phyloP scores from a whole-genome alignment of 2,329 filamentous ascomycete species.

The Mycogone perniciosa region DNA sequence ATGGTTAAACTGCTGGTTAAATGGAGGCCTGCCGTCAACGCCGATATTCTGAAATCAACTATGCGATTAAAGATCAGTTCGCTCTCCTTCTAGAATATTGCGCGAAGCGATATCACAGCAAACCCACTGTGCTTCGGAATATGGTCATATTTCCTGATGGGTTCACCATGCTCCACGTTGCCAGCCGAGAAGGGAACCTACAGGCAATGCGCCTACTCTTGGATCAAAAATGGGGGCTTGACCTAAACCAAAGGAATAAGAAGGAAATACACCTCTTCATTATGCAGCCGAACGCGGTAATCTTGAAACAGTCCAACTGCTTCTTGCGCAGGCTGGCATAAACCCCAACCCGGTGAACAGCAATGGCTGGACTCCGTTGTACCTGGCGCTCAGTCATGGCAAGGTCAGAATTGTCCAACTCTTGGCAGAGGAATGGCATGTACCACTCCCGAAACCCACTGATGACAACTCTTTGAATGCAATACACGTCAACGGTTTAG shows the following conservation, averaged over 20 bases:
- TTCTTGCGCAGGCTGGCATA: not conserved
- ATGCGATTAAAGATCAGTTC: not conserved
- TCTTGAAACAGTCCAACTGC: not conserved
- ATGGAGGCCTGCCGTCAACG: not conserved
- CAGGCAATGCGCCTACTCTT: not conserved
- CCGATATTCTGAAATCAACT: not conserved
- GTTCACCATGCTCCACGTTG: not conserved
- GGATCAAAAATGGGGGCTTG: not conserved
- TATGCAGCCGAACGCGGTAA: not conserved
- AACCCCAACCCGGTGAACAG: accelerated
- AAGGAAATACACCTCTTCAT: not conserved
- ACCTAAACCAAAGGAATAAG: not conserved
- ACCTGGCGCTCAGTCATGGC: not conserved
- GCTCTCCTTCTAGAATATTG: not conserved
- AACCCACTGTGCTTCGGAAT: not conserved
- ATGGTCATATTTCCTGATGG: not conserved
- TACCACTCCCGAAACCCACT: not conserved
- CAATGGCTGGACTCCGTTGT: not conserved
- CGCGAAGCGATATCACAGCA: not conserved
- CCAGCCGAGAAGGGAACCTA: not conserved
- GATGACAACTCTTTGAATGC: not conserved
- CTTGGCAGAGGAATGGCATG: not conserved
- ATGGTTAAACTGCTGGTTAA: not conserved
- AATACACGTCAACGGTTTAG: not conserved
- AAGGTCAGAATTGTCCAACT: not conserved